Conservation (phyloP, 2,329 filamentous ascomycete genomes). For the Verticillium zaregamsianum region DNA sequence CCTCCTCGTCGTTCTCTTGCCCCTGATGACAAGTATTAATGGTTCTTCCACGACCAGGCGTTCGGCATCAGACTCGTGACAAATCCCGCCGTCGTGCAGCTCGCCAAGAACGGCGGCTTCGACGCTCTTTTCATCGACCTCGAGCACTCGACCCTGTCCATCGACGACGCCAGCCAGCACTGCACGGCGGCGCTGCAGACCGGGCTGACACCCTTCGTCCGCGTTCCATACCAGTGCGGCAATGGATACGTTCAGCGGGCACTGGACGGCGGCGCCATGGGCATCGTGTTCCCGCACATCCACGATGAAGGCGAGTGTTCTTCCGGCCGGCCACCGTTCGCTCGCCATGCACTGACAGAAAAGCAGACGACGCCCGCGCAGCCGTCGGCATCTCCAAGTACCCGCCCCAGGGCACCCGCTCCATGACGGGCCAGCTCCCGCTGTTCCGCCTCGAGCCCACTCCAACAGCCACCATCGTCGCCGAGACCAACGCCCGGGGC, state of each 20-base stretch:
- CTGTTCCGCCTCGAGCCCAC: constrained; percentile 17
- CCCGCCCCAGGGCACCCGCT: constrained; percentile 17
- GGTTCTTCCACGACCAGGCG: constrained; percentile 7
- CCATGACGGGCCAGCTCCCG: constrained; percentile 18
- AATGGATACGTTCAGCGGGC: constrained; percentile 20
- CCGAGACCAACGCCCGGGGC: constrained; percentile 14
- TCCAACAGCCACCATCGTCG: constrained; percentile 16
- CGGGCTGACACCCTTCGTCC: constrained; percentile 16
- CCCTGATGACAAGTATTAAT: no score
- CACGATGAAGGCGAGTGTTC: constrained; percentile 4
- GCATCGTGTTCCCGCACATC: constrained; percentile 20
- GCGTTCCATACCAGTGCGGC: constrained; percentile 18
- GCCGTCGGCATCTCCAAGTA: constrained; percentile 22
- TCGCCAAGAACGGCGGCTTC: constrained; percentile 28
- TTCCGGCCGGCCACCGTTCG: not conserved
- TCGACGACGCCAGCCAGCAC: constrained; percentile 23
- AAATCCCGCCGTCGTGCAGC: constrained; percentile 22
- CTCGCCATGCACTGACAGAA: not conserved
- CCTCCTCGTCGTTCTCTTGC: no score
- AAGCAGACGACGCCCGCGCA: constrained; percentile 17
- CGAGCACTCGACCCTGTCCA: constrained; percentile 27
- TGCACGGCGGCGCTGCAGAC: constrained; percentile 18
- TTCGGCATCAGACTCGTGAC: constrained; percentile 24
- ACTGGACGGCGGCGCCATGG: constrained; percentile 19
- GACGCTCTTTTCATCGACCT: constrained; percentile 34